Conservation (phyloP, 2,329 filamentous ascomycete species). For the Whalleya microplaca region DNA sequence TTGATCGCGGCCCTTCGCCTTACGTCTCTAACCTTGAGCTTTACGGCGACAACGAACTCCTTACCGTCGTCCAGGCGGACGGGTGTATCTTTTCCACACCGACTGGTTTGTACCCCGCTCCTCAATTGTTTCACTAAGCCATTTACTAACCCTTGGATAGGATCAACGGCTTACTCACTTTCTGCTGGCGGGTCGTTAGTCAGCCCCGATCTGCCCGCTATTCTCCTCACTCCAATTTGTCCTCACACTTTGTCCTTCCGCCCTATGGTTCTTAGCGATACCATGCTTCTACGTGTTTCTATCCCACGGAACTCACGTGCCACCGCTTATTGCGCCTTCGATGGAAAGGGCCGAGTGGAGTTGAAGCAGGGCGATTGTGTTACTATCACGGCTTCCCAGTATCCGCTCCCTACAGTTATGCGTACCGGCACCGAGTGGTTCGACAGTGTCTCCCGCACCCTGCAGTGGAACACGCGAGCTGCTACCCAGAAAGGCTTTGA, state of each 20-base stretch:
- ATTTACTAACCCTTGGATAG: constrained; percentile 35
- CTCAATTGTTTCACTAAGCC: background rate
- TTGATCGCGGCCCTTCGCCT: constrained; percentile 93
- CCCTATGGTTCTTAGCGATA: constrained; percentile 96
- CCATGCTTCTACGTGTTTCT: constrained; percentile 85
- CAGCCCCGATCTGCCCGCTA: constrained; percentile 94
- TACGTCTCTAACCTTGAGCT: constrained; percentile 97
- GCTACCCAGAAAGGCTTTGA: constrained; percentile 92
- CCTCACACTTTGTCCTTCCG: constrained; percentile 96
- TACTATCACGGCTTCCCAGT: constrained; percentile 93
- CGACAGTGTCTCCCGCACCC: constrained; percentile 86
- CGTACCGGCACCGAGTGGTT: constrained; percentile 94
- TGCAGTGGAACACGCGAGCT: constrained; percentile 93
- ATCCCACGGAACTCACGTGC: constrained; percentile 85
- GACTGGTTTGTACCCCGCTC: constrained; percentile 59
- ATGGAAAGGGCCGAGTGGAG: constrained; percentile 94
- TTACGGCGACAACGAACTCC: constrained; percentile 90
- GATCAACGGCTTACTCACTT: constrained; percentile 92
- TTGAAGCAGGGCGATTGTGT: constrained; percentile 92
- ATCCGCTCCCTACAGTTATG: constrained; percentile 95
- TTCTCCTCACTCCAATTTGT: constrained; percentile 95
- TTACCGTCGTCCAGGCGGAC: constrained; percentile 95
- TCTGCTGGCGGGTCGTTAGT: constrained; percentile 95
- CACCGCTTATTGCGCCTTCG: constrained; percentile 95
- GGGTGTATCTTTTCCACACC: constrained; percentile 98